Conservation (phyloP, 2,329 filamentous ascomycete species). For the Paraconiothyrium brasiliense region DNA sequence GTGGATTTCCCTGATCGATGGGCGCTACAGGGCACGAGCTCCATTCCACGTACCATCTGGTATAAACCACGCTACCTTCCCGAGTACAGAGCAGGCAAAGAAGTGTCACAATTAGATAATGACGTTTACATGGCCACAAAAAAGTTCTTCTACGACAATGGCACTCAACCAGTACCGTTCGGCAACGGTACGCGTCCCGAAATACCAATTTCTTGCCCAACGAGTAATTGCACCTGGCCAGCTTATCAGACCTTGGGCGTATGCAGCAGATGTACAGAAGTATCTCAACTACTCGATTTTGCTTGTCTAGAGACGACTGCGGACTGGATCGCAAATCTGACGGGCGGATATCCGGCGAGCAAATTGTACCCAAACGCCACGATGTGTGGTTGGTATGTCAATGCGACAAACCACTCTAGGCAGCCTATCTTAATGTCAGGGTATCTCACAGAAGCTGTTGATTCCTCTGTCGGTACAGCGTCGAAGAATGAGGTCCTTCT, state of each 20-base stretch:
- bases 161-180: constrained; percentile 28
- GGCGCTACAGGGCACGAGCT: constrained; percentile 20
- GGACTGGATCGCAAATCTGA: constrained; percentile 25
- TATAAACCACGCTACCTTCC: constrained; percentile 19
- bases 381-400: constrained; percentile 37
- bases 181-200: constrained; percentile 38
- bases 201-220: constrained; percentile 38
- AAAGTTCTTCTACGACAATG: constrained; percentile 30
- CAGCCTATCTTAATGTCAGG: constrained; percentile 32
- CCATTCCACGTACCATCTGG: constrained; percentile 19
- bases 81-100: constrained; percentile 3
- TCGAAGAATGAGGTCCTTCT: constrained; percentile 26
- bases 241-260: constrained; percentile 36
- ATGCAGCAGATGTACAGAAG: constrained; percentile 34
- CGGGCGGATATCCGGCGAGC: too few relatives aligned
- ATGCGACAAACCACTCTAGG: constrained; percentile 16
- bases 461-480: too few relatives aligned
- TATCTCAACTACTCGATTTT: constrained; percentile 17
- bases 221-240: constrained; percentile 43
- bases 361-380: too few relatives aligned
- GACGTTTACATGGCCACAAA: neutral
- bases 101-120: neutral
- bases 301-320: constrained; percentile 21
- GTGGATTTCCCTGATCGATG: constrained; percentile 36
- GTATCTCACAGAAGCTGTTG: constrained; percentile 13